Evolutionary conservation across 495 filamentous ascomycete genomes (phyloP).

Genomic region (Staphylotrichum longicolle): DNA sequence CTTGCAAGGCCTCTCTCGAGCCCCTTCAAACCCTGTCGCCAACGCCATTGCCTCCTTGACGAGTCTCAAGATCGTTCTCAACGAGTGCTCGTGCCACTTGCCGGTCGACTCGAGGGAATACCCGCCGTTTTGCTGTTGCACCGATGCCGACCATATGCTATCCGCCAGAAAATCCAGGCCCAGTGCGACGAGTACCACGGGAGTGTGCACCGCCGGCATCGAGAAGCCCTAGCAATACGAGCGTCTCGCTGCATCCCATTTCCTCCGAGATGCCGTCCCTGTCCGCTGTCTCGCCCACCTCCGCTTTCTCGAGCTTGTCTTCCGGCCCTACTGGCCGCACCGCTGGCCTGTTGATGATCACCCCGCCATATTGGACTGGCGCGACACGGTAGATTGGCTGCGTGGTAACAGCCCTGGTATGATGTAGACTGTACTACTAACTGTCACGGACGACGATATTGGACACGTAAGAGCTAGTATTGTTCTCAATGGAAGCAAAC

Average conservation of each 20-base stretch:
- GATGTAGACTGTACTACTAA: too few species aligned
- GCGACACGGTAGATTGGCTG: not conserved
- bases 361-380: not conserved
- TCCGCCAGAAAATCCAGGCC: too few species aligned
- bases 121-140: too few species aligned
- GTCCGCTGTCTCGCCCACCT: not conserved
- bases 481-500: not conserved
- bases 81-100: too few species aligned
- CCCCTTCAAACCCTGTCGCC: too few species aligned
- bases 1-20: too few species aligned
- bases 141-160: too few species aligned
- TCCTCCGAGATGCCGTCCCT: not conserved
- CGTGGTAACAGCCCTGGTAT: not conserved
- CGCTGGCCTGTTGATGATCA: not conserved
- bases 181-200: not conserved
- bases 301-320: not conserved
- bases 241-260: not conserved
- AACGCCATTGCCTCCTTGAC: too few species aligned
- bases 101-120: too few species aligned
- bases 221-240: too few species aligned
- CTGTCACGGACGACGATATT: constrained; percentile 1
- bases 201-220: too few species aligned
- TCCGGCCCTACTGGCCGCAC: not conserved
- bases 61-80: too few species aligned
- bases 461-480: not conserved